Evolutionary conservation across 768 basidiomycete species (phyloP).

Genomic region (Rhizopogon vinicolor): DNA sequence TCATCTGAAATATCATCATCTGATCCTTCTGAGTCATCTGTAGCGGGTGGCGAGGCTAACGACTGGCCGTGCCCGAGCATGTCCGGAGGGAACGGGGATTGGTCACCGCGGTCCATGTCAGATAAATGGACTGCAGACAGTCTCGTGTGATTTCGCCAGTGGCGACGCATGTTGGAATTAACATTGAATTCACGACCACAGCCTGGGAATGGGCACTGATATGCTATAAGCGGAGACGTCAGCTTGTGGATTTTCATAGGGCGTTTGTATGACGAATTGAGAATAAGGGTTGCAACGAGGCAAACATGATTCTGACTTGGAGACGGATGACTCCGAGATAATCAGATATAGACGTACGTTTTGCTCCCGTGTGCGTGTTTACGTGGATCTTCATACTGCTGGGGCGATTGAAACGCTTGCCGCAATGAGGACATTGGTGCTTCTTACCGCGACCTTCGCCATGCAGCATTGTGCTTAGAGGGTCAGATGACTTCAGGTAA

Average conservation of each 20-base stretch:
- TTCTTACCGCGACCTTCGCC: conserved; percentile 30
- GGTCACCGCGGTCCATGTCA: conserved; percentile 13
- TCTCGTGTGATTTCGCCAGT: conserved; percentile 62
- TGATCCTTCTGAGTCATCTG: conserved; percentile 14
- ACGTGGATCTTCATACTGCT: conserved; percentile 39
- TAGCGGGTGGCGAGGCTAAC: conserved; percentile 25
- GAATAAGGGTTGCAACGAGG: conserved; percentile 1
- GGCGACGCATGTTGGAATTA: conserved; percentile 81
- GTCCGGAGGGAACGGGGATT: conserved; percentile 2
- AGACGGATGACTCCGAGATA: neutral
- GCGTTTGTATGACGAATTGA: neutral
- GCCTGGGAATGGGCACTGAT: conserved; percentile 67
- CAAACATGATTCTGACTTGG: neutral
- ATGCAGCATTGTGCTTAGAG: conserved; percentile 21
- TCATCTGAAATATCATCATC: conserved; percentile 24
- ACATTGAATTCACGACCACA: conserved; percentile 80
- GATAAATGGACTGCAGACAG: conserved; percentile 14
- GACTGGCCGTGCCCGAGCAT: conserved; percentile 7
- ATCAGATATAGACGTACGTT: conserved; percentile 23
- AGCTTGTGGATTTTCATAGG: conserved; percentile 3
- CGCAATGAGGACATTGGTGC: conserved; percentile 33
- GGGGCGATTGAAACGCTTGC: conserved; percentile 38
- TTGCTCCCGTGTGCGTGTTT: conserved; percentile 37
- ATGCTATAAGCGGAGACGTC: conserved; percentile 40
- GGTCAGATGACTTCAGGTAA: conserved; percentile 23